These are phyloP conservation scores for Tylopilus felleus DNA, from an alignment of 768 basidiomycete species.

Conservation along the genomic window DNA sequence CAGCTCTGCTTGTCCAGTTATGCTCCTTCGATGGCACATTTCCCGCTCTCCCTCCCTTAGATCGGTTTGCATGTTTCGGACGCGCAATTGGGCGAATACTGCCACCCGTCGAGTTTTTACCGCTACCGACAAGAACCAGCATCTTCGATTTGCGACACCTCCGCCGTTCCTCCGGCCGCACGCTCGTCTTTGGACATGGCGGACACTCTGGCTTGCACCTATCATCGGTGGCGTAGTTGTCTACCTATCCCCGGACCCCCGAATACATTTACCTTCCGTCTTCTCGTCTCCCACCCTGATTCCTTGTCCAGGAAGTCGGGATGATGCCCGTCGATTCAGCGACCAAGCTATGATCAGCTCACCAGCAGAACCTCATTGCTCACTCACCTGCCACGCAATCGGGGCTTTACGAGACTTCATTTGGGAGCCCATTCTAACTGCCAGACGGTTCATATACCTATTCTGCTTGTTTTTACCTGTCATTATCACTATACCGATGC, in stretches of 20 bases:
- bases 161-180: conserved; percentile 17
- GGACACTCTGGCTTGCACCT: conserved; percentile 51
- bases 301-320: conserved; percentile 33
- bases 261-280: conserved; percentile 43
- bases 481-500: conserved; percentile 77
- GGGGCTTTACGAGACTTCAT: conserved; percentile 54
- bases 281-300: conserved; percentile 51
- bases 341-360: conserved; percentile 51
- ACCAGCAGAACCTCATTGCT: conserved; percentile 58
- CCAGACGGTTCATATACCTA: conserved; percentile 78
- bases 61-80: conserved; percentile 18
- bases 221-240: conserved; percentile 52
- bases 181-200: conserved; percentile 28
- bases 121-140: conserved; percentile 2
- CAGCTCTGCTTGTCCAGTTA: conserved; percentile 34
- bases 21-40: conserved; percentile 22
- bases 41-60: conserved; percentile 27
- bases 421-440: conserved; percentile 84
- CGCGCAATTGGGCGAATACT: not conserved
- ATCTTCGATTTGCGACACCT: conserved; percentile 10
- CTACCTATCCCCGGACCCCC: conserved; percentile 43
- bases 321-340: conserved; percentile 17
- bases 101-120: conserved; percentile 27
- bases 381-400: conserved; percentile 43
- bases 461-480: conserved; percentile 85